Percentiles rank a stretch among this genome's conserved stretches.
phyloP scores from a whole-genome alignment of 257 asterid genomes.

The Nicotiana noctiflora region DNA sequence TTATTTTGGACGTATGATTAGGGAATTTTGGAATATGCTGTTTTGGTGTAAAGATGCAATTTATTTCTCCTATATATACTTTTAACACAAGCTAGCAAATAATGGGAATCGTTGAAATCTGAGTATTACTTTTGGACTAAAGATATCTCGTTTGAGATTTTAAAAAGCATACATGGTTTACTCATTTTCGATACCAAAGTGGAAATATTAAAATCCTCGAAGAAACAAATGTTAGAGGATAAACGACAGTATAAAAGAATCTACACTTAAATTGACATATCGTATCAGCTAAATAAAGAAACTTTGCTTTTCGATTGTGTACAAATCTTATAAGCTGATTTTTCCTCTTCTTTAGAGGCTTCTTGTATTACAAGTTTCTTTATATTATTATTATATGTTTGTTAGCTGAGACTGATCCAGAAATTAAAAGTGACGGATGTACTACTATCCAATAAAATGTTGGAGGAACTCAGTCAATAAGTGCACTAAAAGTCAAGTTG shows the following conservation, averaged over 20 bases:
- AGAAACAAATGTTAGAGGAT: background rate
- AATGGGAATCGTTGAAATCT: conserved; percentile 34
- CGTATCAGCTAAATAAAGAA: background rate
- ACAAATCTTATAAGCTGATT: background rate
- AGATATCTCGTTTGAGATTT: background rate
- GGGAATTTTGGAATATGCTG: background rate
- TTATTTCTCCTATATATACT: background rate
- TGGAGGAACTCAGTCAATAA: too few relatives aligned
- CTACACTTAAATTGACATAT: background rate
- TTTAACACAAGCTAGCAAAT: conserved; percentile 3
- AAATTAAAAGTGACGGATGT: too few relatives aligned
- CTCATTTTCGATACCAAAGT: background rate
- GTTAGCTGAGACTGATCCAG: too few relatives aligned
- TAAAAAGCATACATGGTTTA: background rate
- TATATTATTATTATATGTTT: too few relatives aligned
- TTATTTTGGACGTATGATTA: background rate
- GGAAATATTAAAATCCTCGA: background rate
- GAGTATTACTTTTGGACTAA: conserved; percentile 10
- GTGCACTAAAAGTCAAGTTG: too few relatives aligned
- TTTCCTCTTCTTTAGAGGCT: background rate
- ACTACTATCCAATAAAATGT: too few relatives aligned
- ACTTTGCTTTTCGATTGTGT: background rate
- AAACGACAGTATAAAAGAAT: background rate
- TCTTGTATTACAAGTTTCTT: too few relatives aligned
- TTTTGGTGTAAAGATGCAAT: background rate